Base-by-base conservation (phyloP, 768 basidiomycete species). In the Xerocomellus intermedius region DNA sequence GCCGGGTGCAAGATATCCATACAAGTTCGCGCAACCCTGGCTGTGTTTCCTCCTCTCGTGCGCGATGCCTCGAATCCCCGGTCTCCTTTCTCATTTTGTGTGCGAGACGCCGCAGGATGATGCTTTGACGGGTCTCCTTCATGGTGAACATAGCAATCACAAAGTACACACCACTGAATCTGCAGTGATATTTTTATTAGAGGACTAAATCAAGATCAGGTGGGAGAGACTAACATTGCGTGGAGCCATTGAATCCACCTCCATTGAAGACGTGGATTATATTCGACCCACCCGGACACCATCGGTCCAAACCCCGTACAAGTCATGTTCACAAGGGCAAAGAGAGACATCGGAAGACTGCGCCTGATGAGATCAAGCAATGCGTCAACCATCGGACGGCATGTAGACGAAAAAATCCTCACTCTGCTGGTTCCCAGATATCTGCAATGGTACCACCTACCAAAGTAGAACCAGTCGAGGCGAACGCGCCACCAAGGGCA, bases 161-260 rank as follows among this genome's bases (percentile, higher is more conserved):
- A 6, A 85, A 58, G 52, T 83, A 84, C 0, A 73, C 67, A 1
- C 76, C 83, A 21, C 78, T 79, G 28, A 83, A 66, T 55, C 88
- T 87, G 42, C 19, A 10, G 10, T 39, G 7, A 30, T 5, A 3
- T n/a, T 60, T 37, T 47, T 44, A 28, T 51, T 17, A 30, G 33
- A 12, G 12, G n/a, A 16, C 14, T 28, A n/a, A 5, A 45, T 30
- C 36, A 36, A 28, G 35, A 41, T 9, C 13, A n/a, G 51, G 49
- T 46, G 48, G 47, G 56, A 21, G n/a, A n/a, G 35, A 64, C 58
- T 32, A 24, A 82, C 85, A 86, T 89, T 62, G 84, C 74, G 55
- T 85, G 83, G 13, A 90, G 78, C 89, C 89, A 91, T 64, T 89
- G 83, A 22, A 93, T 89, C 88, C 89, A 91, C 22, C 88, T 76